Evolutionary conservation across 345 rosid species (phyloP).

Genomic region (Geranium rotundifolium): DNA sequence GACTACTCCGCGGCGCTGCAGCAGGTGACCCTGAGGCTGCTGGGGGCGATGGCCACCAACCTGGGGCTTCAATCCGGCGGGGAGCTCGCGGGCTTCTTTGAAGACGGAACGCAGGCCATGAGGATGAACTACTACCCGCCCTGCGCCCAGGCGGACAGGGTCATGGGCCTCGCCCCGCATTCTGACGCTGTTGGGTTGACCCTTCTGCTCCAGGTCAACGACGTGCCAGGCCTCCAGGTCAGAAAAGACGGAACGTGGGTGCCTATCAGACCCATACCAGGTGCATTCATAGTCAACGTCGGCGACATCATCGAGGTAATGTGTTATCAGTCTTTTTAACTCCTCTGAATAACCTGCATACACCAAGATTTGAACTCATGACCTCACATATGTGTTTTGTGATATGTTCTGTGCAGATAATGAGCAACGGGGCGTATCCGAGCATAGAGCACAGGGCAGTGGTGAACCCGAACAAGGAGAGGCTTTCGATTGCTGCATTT

Average conservation of each 20-base stretch:
- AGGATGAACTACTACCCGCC: constrained; percentile 8
- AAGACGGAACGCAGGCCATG: constrained; percentile 2
- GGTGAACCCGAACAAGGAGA: background rate
- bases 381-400: background rate
- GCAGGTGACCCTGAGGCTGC: background rate
- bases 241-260: constrained; percentile 9
- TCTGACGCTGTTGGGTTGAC: constrained; percentile 10
- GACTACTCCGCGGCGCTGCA: background rate
- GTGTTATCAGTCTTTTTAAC: background rate
- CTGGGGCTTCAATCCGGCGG: background rate
- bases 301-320: constrained; percentile 9
- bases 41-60: constrained; percentile 2
- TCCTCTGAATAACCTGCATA: too few species aligned
- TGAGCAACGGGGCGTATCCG: constrained; percentile 10
- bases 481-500: background rate
- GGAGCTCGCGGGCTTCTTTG: background rate
- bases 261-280: constrained; percentile 7
- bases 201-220: constrained; percentile 9
- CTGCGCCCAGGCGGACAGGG: constrained; percentile 7
- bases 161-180: constrained; percentile 7
- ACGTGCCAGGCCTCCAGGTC: constrained; percentile 6
- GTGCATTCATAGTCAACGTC: constrained; percentile 6
- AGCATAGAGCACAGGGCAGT: background rate
- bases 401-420: constrained; percentile 9
- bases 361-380: too few species aligned